Evolutionary conservation across 2,329 filamentous ascomycete species (phyloP), one percentile per base, ranked within the genome.

Genomic region (Diaporthe sp.): DNA sequence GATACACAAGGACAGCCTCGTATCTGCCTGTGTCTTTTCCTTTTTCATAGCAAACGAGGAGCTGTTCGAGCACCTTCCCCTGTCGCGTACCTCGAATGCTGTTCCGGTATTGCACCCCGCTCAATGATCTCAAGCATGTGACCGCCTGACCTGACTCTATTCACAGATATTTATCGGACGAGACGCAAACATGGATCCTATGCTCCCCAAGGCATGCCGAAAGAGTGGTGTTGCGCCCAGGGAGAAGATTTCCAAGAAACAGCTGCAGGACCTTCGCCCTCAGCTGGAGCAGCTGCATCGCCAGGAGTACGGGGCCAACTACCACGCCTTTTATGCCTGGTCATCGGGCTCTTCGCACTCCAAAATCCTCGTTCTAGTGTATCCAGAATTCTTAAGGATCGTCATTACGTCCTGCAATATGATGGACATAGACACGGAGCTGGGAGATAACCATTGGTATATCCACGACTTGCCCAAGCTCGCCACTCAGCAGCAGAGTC

Each of bases 391-490:
- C n/a, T 72, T 80, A 8, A 70, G 79, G 9, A 72, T 81, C 13
- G 77, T 78, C 34, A 80, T 81, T 28, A 81, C 79, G 2, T 79
- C 79, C 9, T 81, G 79, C 31, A 79, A 81, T n/a, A 79, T 81
- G 78, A 80, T 79, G 79, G 61, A 77, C n/a, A 72, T 75, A 13
- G 79, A 81, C 53, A 80, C 80, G 7, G 62, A 78, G 25, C 65
- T 79, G 5, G 78, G 77, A 15, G 79, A 81, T 57, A 80, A 81
- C 55, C 79, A 80, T 22, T 81, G 78, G 77, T 81, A 81, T 39
- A 78, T 81, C n/a, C 79, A 81, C 61, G 79, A 81, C 69, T 5
- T 80, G 9, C 79, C 79, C 5, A 77, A 75, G 68, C 76, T 37
- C 19, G 17, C 62, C 22, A 42, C 51, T 17, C 42, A 10, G 22